Percentiles rank a stretch among this genome's conserved stretches.
Evolutionary conservation across 2,329 filamentous ascomycete genomes (phyloP).

Genomic region (Xylariomycetidae sp.): DNA sequence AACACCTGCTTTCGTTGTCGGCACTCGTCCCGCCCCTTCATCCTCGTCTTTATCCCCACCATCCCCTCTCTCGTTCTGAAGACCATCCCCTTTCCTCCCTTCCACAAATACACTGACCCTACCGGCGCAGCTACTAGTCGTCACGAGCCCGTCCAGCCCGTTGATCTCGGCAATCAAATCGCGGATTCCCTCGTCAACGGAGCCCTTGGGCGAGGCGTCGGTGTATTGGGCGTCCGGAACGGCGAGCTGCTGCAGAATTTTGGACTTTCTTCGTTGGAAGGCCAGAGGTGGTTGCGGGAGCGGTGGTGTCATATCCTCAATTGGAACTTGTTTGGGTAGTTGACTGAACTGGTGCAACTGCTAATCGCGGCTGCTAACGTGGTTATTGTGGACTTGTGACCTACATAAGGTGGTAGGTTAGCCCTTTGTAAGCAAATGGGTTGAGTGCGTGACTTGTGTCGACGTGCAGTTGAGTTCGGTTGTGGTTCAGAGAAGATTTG

Average conservation of each 20-base stretch:
- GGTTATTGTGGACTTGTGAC: too few species aligned
- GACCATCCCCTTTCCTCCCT: conserved; percentile 63
- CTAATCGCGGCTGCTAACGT: too few species aligned
- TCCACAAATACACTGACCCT: conserved; percentile 85
- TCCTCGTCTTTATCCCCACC: conserved; percentile 10
- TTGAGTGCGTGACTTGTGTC: too few species aligned
- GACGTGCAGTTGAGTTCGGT: too few species aligned
- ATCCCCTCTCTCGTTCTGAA: conserved; percentile 15
- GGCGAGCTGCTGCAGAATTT: conserved; percentile 67
- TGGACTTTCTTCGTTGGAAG: conserved; percentile 62
- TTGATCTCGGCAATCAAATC: conserved; percentile 79
- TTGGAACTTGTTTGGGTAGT: too few species aligned
- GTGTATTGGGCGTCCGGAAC: conserved; percentile 67
- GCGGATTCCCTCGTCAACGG: conserved; percentile 73
- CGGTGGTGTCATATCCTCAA: too few species aligned
- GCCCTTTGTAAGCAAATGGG: too few species aligned
- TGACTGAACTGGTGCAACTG: too few species aligned
- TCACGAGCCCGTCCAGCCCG: conserved; percentile 67
- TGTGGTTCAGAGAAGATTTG: too few species aligned
- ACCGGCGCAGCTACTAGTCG: conserved; percentile 90
- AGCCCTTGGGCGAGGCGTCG: conserved; percentile 85
- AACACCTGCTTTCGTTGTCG: conserved; percentile 48
- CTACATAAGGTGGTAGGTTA: too few species aligned
- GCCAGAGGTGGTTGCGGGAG: conserved; percentile 18
- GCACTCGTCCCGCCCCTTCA: conserved; percentile 20